Conservation (phyloP, 2,329 filamentous ascomycete genomes). For the Trichoderma guizhouense region DNA sequence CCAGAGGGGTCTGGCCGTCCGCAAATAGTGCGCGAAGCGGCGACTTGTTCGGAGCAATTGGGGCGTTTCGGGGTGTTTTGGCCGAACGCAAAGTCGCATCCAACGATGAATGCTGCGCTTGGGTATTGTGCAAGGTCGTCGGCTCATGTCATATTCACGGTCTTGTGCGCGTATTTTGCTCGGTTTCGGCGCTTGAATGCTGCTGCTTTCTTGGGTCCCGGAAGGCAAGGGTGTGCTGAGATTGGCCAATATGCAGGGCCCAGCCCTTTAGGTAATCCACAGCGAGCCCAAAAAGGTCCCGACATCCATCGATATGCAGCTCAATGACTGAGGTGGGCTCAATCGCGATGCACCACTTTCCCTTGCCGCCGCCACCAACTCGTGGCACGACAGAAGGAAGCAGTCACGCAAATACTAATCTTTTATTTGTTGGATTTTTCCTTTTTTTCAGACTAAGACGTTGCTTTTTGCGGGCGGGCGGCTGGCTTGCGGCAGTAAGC, state of each 20-base stretch:
- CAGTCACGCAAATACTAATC: not conserved
- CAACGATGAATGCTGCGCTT: not conserved
- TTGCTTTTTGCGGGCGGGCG: not conserved
- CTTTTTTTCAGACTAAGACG: not conserved
- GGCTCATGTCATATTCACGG: not conserved
- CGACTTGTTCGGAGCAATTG: slow-evolving; percentile 8
- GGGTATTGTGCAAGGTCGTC: not conserved
- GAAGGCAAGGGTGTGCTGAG: not conserved
- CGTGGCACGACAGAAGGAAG: not conserved
- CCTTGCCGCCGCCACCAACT: not conserved
- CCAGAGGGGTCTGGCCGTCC: not conserved
- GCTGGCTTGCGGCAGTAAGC: slow-evolving; percentile 5
- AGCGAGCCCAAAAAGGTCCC: not conserved
- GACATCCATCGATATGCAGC: not conserved
- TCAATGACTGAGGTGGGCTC: not conserved
- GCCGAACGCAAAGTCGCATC: not conserved
- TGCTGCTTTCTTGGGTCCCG: not conserved
- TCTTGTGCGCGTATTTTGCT: not conserved
- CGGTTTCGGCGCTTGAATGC: not conserved
- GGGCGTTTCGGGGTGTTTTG: not conserved
- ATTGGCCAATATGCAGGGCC: slow-evolving; percentile 7
- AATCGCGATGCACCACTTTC: not conserved
- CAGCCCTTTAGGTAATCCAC: slow-evolving; percentile 13
- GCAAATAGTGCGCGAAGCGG: not conserved
- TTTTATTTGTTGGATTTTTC: not conserved